Base-by-base conservation (phyloP, 495 filamentous ascomycete species). In the Talaromyces thailandensis region DNA sequence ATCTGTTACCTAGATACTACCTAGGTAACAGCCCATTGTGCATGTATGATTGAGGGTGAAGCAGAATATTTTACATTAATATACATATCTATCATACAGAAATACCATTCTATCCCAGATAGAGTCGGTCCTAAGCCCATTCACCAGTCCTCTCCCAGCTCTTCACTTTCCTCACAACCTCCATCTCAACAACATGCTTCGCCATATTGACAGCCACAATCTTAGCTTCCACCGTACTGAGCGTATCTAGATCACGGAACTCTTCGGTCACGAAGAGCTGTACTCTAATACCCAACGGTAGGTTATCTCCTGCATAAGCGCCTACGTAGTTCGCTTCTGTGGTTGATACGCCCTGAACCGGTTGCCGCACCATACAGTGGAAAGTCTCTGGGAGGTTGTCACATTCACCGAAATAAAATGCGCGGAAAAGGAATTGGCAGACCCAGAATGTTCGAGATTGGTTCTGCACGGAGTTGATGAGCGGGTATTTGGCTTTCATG, bases 391-490 rank as follows among this genome's bases (percentile, higher is more conserved):
- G 91, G 6, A 95, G 69, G 4, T 64, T 24, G 0, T 72, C 72
- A 51, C 75, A 79, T 66, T 93, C 84, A n/a, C 76, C 76, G 68
- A 90, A 92, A 60, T 86, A 82, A 77, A 88, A 89, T 6, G 87
- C 89, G 29, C 91, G 88, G 71, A 87, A 83, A 56, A 94, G 76
- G 14, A 91, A 82, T 72, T 87, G 85, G 23, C 82, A 75, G 11
- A 82, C 77, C 89, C 88, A 96, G 67, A 83, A 82, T 21, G 74
- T 71, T 11, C 69, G 66, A 0, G 81, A 76, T 50, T 67, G 68
- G 0, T 52, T 62, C 25, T 76, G 71, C n/a, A 76, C 68, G 1
- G 68, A 65, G 9, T 64, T 69, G 31, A 82, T 70, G 63, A 31
- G 26, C 65, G 65, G 61, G 65, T 28, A 61, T 18, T 23, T 8